phyloP scores from a whole-genome alignment of 2,329 filamentous ascomycete species.

The Hypoxylon sp. region DNA sequence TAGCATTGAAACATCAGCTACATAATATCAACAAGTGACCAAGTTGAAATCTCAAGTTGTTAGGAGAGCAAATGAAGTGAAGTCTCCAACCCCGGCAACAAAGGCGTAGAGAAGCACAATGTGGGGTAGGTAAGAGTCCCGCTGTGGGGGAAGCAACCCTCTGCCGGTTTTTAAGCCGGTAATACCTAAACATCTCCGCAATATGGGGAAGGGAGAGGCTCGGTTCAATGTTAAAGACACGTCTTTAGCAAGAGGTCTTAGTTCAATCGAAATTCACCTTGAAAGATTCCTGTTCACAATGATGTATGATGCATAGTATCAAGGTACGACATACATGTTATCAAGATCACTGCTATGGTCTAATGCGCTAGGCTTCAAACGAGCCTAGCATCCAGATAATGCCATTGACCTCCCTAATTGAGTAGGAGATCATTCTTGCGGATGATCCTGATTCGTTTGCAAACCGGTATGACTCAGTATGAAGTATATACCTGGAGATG shows the following conservation, averaged over 20 bases:
- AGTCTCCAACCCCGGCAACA: slow-evolving; percentile 7
- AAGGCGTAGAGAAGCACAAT: slow-evolving; percentile 23
- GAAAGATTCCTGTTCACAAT: not conserved
- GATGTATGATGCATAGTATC: slow-evolving; percentile 1
- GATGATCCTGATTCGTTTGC: slow-evolving; percentile 22
- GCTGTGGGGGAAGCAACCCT: slow-evolving; percentile 40
- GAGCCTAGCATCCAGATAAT: slow-evolving; percentile 6
- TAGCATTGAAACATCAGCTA: not conserved
- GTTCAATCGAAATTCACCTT: slow-evolving; percentile 1
- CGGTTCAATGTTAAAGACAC: slow-evolving; percentile 19
- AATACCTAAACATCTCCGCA: slow-evolving; percentile 35
- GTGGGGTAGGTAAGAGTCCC: slow-evolving; percentile 39
- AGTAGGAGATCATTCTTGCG: slow-evolving; percentile 8
- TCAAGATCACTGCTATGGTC: not conserved
- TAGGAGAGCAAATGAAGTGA: slow-evolving; percentile 7
- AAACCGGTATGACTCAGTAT: slow-evolving; percentile 37
- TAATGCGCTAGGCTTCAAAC: slow-evolving; percentile 2
- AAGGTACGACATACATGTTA: not conserved
- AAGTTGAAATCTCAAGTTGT: slow-evolving; percentile 8
- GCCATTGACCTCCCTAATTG: slow-evolving; percentile 31
- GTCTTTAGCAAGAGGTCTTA: not conserved
- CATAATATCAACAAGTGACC: not conserved
- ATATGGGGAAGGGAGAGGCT: slow-evolving; percentile 13
- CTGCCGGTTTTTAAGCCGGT: slow-evolving; percentile 31
- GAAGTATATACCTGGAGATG: not conserved